Evolutionary conservation across 176 grass and related monocot genomes (phyloP).

Genomic region (Rhipidocladum racemiflorum): DNA sequence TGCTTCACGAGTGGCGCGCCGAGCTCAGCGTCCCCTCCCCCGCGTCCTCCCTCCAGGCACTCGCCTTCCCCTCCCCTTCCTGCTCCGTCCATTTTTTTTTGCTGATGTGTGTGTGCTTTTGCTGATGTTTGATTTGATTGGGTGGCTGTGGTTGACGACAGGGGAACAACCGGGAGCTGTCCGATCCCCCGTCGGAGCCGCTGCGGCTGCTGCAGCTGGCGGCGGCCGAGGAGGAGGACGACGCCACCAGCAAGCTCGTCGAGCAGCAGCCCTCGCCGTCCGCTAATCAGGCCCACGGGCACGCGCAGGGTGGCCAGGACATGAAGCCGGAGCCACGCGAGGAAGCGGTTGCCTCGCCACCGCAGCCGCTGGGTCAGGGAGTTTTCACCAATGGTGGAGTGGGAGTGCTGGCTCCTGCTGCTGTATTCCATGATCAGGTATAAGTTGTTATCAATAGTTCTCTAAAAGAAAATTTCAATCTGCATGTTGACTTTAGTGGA

Average conservation of each 20-base stretch:
- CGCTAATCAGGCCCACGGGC: slow-evolving; percentile 23
- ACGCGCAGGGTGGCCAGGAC: slow-evolving; percentile 22
- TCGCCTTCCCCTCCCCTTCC: neutral
- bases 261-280: slow-evolving; percentile 27
- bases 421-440: slow-evolving; percentile 62
- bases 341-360: slow-evolving; percentile 24
- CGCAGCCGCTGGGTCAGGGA: neutral
- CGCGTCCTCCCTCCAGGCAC: slow-evolving; percentile 62
- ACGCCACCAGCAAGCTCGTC: slow-evolving; percentile 78
- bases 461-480: neutral
- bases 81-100: neutral
- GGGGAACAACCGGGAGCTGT: slow-evolving; percentile 49
- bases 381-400: slow-evolving; percentile 16
- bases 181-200: slow-evolving; percentile 67
- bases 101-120: neutral
- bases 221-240: slow-evolving; percentile 73
- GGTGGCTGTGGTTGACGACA: slow-evolving; percentile 27
- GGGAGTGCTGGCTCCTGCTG: neutral
- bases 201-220: slow-evolving; percentile 55
- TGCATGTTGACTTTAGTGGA: neutral
- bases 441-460: neutral
- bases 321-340: slow-evolving; percentile 58
- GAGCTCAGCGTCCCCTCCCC: slow-evolving; percentile 85
- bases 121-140: neutral
- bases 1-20: slow-evolving; percentile 91